Conservation (phyloP, 768 basidiomycete species). For the Naganishia randhawae region DNA sequence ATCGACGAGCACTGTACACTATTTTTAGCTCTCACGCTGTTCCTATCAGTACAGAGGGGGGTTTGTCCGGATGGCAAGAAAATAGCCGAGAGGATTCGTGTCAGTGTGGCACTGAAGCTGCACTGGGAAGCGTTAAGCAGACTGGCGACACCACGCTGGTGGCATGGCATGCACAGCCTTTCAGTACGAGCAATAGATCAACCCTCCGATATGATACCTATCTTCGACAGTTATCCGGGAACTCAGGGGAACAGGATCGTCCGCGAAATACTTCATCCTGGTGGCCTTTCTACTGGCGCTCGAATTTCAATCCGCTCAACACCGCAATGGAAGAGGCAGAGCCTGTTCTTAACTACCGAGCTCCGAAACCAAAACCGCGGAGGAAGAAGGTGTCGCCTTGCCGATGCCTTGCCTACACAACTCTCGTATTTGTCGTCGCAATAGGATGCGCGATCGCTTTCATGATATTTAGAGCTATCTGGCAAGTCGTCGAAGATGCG, state of each 20-base stretch:
- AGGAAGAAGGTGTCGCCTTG: neutral
- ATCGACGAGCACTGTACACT: no score
- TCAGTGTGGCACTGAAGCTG: neutral
- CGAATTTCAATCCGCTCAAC: neutral
- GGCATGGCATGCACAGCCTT: neutral
- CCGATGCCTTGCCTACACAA: neutral
- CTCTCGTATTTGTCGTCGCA: neutral
- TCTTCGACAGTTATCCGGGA: neutral
- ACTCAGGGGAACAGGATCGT: no score
- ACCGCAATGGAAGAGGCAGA: neutral
- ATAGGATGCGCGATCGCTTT: conserved; percentile 8
- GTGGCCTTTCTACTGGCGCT: neutral
- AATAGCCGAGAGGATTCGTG: conserved; percentile 2
- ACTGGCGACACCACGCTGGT: neutral
- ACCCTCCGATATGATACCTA: neutral
- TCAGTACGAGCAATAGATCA: neutral
- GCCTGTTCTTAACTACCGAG: neutral
- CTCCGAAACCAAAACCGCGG: neutral
- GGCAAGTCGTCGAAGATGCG: neutral
- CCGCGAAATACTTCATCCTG: neutral
- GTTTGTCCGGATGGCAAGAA: neutral
- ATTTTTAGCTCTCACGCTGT: no score
- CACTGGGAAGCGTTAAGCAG: neutral
- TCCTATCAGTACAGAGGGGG: no score
- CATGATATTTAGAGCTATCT: neutral